phyloP scores from a whole-genome alignment of 2,329 filamentous ascomycete genomes.

The Phyllosticta ampelicida region DNA sequence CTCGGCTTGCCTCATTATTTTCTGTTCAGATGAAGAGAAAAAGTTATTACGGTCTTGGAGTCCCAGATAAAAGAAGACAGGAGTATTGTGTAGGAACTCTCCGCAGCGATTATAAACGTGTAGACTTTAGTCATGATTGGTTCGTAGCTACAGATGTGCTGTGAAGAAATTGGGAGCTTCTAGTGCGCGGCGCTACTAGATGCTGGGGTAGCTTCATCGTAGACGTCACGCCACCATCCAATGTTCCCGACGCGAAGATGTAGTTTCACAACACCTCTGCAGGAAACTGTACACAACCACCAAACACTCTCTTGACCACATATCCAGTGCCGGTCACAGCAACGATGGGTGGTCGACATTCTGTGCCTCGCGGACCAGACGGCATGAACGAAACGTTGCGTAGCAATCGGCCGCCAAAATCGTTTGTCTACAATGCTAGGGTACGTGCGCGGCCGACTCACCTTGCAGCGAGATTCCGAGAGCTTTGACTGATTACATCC shows the following conservation, averaged over 20 bases:
- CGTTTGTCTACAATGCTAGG: constrained; percentile 7
- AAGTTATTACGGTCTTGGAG: no score
- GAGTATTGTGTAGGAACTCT: no score
- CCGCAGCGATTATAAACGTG: no score
- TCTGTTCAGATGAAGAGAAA: no score
- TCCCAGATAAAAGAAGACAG: no score
- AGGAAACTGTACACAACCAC: not conserved
- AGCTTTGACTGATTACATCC: not conserved
- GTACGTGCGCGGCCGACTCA: not conserved
- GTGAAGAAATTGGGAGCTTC: no score
- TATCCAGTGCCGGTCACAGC: not conserved
- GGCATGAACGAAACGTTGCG: constrained; percentile 32
- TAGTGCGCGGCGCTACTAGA: no score
- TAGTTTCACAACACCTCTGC: not conserved
- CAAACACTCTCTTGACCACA: not conserved
- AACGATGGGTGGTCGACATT: constrained; percentile 37
- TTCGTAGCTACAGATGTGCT: no score
- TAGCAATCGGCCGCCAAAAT: constrained; percentile 6
- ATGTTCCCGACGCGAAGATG: not conserved
- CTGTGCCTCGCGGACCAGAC: constrained; percentile 33
- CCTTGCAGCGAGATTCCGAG: not conserved
- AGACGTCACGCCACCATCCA: not conserved
- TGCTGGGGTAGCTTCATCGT: no score
- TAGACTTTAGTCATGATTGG: no score
- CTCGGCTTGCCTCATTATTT: no score